Base-by-base conservation (phyloP, 805 yeast genomes). In the Suhomyces faveliae region DNA sequence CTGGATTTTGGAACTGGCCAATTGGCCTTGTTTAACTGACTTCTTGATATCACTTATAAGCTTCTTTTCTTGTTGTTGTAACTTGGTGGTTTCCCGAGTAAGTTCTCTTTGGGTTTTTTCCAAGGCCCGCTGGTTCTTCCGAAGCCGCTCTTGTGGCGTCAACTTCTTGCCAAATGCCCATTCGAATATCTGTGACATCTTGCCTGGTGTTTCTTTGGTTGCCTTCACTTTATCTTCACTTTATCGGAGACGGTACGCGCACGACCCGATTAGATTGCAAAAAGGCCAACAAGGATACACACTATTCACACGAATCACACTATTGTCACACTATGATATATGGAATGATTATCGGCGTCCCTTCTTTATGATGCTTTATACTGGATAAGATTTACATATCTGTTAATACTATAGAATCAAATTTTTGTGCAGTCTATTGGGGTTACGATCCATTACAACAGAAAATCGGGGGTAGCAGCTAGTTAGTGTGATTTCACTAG, bases 161-260 rank as follows among this genome's bases (percentile, higher is more conserved):
- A 87, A 71, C 63, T 85, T 81, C 76, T 89, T 88, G 8, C 99
- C 99, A 70, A 94, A 94, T 22, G 88, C 89, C 98, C 98, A 94
- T 61, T 91, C 96, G 55, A 94, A 80, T 39, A 49, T 21, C 40
- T 42, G 52, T 12, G 52, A 46, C 52, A 49, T 49, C 29, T 33
- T 17, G 19, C 12, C 6, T 33, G 27, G n/a, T 17, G 20, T 33
- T 30, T 10, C 8, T 11, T 15, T n/a, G 12, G 19, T 15, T 30
- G 19, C 19, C 35, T 30, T 30, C 19, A 12, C 11, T 12, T 24
- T 24, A 10, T 5, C 21, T 33, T 5, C 37, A 33, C 37, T 33
- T 33, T 33, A 33, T 33, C 37, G 21, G 37, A 17, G 37, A 12
- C 37, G 37, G 37, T 33, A 12, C 37, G 37, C 21, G 37, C 37